Evolutionary conservation across 2,329 filamentous ascomycete species (phyloP).

Genomic region (Catunica adiposa): DNA sequence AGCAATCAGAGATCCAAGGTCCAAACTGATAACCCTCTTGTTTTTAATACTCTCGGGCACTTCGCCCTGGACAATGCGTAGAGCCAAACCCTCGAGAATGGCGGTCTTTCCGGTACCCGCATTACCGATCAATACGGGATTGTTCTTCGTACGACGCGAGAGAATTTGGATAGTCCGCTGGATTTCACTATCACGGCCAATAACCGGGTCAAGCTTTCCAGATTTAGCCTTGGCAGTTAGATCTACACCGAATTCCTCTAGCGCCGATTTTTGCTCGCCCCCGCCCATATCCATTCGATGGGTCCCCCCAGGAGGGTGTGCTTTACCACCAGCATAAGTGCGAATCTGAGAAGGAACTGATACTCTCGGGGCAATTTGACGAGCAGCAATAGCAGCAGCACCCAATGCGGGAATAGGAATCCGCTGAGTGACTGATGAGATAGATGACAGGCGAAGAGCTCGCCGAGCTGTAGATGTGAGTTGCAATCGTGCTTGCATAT

Average conservation of each 20-base stretch:
- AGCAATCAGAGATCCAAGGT: slow-evolving; percentile 83
- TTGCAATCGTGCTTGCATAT: slow-evolving; percentile 28
- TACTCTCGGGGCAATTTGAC: slow-evolving; percentile 18
- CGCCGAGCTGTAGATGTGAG: slow-evolving; percentile 25
- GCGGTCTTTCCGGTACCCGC: slow-evolving; percentile 91
- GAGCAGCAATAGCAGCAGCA: slow-evolving; percentile 21
- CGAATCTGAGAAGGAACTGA: slow-evolving; percentile 21
- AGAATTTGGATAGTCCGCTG: slow-evolving; percentile 88
- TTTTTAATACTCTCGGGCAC: slow-evolving; percentile 94
- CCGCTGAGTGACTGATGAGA: background rate
- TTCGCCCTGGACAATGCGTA: slow-evolving; percentile 79
- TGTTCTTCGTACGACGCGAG: slow-evolving; percentile 86
- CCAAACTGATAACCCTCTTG: slow-evolving; percentile 73
- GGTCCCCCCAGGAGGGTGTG: slow-evolving; percentile 79
- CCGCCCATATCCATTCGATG: slow-evolving; percentile 82
- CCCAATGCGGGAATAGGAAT: slow-evolving; percentile 9
- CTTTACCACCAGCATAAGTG: slow-evolving; percentile 43
- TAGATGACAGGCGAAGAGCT: slow-evolving; percentile 6
- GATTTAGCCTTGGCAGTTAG: slow-evolving; percentile 69
- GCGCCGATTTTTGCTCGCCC: slow-evolving; percentile 61
- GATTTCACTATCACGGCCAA: slow-evolving; percentile 81
- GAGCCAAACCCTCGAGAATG: slow-evolving; percentile 74
- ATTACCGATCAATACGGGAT: slow-evolving; percentile 81
- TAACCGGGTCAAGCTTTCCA: slow-evolving; percentile 89
- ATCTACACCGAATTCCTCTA: slow-evolving; percentile 85